Percentiles rank a stretch among this genome's conserved stretches.
Evolutionary conservation across 495 filamentous ascomycete genomes (phyloP).

Genomic region (Xylaria longipes): DNA sequence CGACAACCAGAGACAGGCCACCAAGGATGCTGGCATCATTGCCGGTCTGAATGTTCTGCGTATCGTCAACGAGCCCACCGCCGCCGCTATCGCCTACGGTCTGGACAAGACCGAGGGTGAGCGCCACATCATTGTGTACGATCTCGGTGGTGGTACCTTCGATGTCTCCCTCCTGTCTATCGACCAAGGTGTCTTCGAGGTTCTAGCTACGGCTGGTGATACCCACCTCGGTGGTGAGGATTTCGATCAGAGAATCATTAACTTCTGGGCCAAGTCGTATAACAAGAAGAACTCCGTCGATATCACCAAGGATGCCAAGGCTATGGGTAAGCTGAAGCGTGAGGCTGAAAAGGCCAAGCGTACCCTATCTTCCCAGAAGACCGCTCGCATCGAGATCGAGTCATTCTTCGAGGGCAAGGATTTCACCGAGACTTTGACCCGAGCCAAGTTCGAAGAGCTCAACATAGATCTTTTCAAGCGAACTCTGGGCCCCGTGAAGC

Average conservation of each 20-base stretch:
- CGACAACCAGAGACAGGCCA: conserved; percentile 97
- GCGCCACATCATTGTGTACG: conserved; percentile 93
- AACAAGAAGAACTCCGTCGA: conserved; percentile 98
- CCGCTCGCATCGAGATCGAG: conserved; percentile 97
- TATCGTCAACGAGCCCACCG: conserved; percentile 95
- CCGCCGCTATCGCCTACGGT: conserved; percentile 86
- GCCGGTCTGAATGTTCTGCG: conserved; percentile 96
- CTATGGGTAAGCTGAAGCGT: conserved; percentile 99
- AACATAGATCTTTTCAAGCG: conserved; percentile 99
- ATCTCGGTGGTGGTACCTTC: conserved; percentile 99
- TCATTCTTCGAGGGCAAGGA: conserved; percentile 96
- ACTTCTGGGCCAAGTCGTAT: conserved; percentile 96
- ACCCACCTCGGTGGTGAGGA: conserved; percentile 99
- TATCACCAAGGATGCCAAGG: conserved; percentile 93
- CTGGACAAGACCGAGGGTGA: conserved; percentile 86
- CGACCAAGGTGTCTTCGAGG: conserved; percentile 97
- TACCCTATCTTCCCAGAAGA: conserved; percentile 98
- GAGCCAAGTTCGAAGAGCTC: conserved; percentile 98
- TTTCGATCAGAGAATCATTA: conserved; percentile 98
- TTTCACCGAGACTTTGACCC: conserved; percentile 97
- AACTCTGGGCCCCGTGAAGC: conserved; percentile 98
- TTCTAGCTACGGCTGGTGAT: conserved; percentile 97
- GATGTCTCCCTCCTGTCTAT: conserved; percentile 99
- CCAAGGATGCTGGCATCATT: conserved; percentile 95
- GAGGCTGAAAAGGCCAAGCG: conserved; percentile 99